Base-by-base conservation (phyloP, 2,329 filamentous ascomycete species). In the Parascedosporium putredinis region DNA sequence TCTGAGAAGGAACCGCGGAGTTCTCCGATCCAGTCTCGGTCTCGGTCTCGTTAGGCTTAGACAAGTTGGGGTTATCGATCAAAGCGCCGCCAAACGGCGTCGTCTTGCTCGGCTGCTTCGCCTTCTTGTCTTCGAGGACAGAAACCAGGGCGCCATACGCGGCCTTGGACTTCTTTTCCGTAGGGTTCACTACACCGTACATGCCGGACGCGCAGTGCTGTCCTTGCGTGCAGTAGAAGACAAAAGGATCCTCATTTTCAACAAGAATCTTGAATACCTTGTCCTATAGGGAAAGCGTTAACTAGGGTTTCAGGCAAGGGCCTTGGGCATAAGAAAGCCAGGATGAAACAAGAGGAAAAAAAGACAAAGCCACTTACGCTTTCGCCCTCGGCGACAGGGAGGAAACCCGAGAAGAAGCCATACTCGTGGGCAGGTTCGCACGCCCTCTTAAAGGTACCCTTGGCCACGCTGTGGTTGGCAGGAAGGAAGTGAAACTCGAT, bases 151-250 rank as follows among this genome's bases (percentile, higher is more conserved):
- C 53, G 51, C 56, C 59, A 55, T 67, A 68, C 42, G 62, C 57
- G 18, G 55, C 56, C 2, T 65, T 57, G 5, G 58, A 66, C 51
- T 58, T 53, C 47, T 60, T 56, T 34, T 47, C 53, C 40, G 54
- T 57, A 20, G 61, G 59, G 54, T 67, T 68, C 53, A 68, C 57
- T 47, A 67, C 65, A 50, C 63, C 66, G n/a, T 66, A 64, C 66
- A 68, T 68, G 48, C 66, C 66, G 10, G 54, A 49, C 18, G 63
- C 51, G 51, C 66, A 68, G 46, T 68, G 64, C 23, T 60, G 56
- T n/a, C 57, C 62, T 38, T 66, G 64, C 5, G 63, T 64, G n/a
- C 66, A 69, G 53, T 67, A 68, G 55, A 68, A 67, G n/a, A 58
- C 56, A 7, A 62, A 58, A 27, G 65, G 62, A 1, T 65, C 58